Conservation (phyloP, 2,329 filamentous ascomycete species). For the Phyllosticta citriasiana region DNA sequence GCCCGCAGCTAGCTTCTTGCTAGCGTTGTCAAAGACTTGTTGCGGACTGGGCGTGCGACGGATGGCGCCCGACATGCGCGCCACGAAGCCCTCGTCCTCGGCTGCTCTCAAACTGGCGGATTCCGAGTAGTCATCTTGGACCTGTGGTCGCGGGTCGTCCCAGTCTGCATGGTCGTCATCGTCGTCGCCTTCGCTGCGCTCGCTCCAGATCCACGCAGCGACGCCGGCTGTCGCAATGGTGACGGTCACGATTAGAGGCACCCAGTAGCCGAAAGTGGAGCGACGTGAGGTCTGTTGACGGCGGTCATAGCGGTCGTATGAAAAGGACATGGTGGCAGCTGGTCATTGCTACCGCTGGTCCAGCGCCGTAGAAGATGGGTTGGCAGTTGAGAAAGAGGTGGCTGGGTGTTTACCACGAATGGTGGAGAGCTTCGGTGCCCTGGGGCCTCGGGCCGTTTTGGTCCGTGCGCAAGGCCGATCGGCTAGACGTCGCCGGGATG, state of each 20-base stretch:
- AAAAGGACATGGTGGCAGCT: constrained; percentile 24
- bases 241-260: constrained; percentile 76
- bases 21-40: constrained; percentile 76
- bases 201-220: constrained; percentile 89
- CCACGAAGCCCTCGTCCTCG: constrained; percentile 51
- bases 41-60: constrained; percentile 77
- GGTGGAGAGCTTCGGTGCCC: not conserved
- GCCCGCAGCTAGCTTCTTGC: constrained; percentile 69
- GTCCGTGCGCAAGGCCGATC: not conserved
- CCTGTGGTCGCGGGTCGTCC: not conserved
- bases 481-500: not conserved
- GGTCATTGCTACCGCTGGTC: not conserved
- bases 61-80: constrained; percentile 71
- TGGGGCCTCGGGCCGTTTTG: not conserved
- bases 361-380: not conserved
- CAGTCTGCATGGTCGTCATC: constrained; percentile 30
- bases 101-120: constrained; percentile 11
- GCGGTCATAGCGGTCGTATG: constrained; percentile 51
- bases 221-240: constrained; percentile 79
- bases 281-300: constrained; percentile 42
- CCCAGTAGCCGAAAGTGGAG: constrained; percentile 68
- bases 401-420: constrained; percentile 1
- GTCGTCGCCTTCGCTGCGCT: constrained; percentile 61
- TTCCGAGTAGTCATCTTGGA: constrained; percentile 1
- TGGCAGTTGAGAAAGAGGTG: not conserved